Percentiles rank a stretch among this genome's conserved stretches.
phyloP scores from a whole-genome alignment of 1,284 basidiomycete species.

The Austroboletus novae-zelandiae region DNA sequence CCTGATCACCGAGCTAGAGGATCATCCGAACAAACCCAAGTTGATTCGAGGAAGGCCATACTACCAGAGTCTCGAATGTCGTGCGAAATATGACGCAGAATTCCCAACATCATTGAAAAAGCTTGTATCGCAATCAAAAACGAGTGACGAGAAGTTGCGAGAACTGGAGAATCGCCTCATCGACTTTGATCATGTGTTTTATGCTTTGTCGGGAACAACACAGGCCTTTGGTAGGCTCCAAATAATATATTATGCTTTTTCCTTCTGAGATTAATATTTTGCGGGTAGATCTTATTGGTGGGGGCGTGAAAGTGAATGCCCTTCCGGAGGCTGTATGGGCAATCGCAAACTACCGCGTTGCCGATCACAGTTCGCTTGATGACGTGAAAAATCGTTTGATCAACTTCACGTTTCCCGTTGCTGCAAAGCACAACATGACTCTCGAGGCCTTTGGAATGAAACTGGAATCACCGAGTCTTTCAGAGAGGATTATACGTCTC shows the following conservation, averaged over 20 bases:
- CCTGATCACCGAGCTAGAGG: slow-evolving; percentile 52
- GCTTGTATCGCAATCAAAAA: slow-evolving; percentile 27
- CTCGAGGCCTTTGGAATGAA: slow-evolving; percentile 41
- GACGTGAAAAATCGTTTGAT: slow-evolving; percentile 36
- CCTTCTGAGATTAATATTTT: neutral
- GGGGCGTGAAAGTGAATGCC: slow-evolving; percentile 48
- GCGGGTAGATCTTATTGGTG: slow-evolving; percentile 38
- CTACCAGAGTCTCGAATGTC: slow-evolving; percentile 26
- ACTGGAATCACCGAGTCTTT: slow-evolving; percentile 17
- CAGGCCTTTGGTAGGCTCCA: slow-evolving; percentile 43
- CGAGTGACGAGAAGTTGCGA: slow-evolving; percentile 26
- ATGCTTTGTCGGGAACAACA: slow-evolving; percentile 39
- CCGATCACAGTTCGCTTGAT: slow-evolving; percentile 35
- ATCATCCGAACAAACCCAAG: slow-evolving; percentile 40
- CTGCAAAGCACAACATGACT: slow-evolving; percentile 38
- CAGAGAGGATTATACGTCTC: slow-evolving; percentile 25
- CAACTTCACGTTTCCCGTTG: slow-evolving; percentile 34
- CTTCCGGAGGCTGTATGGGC: slow-evolving; percentile 41
- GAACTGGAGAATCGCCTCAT: slow-evolving; percentile 33
- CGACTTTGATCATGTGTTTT: slow-evolving; percentile 27
- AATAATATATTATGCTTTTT: neutral
- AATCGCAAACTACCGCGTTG: slow-evolving; percentile 43
- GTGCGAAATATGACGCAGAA: slow-evolving; percentile 20
- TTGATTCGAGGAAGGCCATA: slow-evolving; percentile 33
- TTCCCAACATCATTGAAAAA: slow-evolving; percentile 30